phyloP scores from a whole-genome alignment of 2,329 filamentous ascomycete genomes.

The Furcasterigmium furcatum region DNA sequence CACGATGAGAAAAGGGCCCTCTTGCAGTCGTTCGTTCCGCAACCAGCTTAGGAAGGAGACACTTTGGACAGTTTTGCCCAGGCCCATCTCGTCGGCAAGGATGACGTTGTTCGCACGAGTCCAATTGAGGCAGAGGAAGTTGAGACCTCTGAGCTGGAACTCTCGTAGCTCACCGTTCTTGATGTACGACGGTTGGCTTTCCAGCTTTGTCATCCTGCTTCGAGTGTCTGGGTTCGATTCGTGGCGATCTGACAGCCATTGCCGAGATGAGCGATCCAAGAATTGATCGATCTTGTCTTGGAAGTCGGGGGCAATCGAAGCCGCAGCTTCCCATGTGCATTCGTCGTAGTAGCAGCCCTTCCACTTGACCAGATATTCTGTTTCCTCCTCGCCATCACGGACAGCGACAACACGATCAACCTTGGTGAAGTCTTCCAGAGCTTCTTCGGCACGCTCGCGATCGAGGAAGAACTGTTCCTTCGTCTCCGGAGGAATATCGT shows the following conservation, averaged over 20 bases:
- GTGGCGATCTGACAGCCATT: slow-evolving; percentile 74
- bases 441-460: slow-evolving; percentile 84
- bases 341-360: slow-evolving; percentile 90
- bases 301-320: slow-evolving; percentile 72
- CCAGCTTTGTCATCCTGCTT: slow-evolving; percentile 68
- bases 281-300: slow-evolving; percentile 91
- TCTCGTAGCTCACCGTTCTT: slow-evolving; percentile 80
- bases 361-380: slow-evolving; percentile 96
- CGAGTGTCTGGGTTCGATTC: slow-evolving; percentile 76
- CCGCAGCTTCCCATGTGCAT: slow-evolving; percentile 87
- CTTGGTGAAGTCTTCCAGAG: slow-evolving; percentile 83
- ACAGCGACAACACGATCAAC: slow-evolving; percentile 90
- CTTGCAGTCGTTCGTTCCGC: slow-evolving; percentile 81
- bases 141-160: slow-evolving; percentile 91
- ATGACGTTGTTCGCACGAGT: slow-evolving; percentile 92
- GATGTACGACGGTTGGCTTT: slow-evolving; percentile 82
- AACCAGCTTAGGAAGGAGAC: slow-evolving; percentile 97
- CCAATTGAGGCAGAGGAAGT: slow-evolving; percentile 97
- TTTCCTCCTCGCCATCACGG: slow-evolving; percentile 73
- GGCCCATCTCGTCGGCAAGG: slow-evolving; percentile 95
- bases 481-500: slow-evolving; percentile 77
- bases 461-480: slow-evolving; percentile 95
- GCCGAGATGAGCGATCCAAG: slow-evolving; percentile 76
- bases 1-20: slow-evolving; percentile 95
- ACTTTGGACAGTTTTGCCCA: slow-evolving; percentile 97